phyloP scores from a whole-genome alignment of 1,284 basidiomycete species.

The Leccinum ambiguum region DNA sequence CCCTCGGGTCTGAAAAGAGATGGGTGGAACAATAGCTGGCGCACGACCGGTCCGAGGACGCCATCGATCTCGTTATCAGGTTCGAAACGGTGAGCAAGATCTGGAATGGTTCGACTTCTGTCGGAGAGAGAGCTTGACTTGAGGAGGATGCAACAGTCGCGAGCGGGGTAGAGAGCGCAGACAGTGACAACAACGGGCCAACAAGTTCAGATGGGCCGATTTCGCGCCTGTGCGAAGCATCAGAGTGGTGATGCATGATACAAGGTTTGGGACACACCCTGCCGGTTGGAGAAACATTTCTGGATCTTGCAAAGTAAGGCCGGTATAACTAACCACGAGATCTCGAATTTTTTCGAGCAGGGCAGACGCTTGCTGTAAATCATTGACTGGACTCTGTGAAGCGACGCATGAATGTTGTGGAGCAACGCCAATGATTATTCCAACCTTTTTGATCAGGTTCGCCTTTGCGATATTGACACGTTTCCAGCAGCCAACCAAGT shows the following conservation, averaged over 20 bases:
- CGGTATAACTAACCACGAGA: constrained; percentile 88
- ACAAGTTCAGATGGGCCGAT: constrained; percentile 80
- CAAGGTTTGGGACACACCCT: constrained; percentile 49
- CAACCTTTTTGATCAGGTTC: constrained; percentile 61
- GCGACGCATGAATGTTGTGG: constrained; percentile 3
- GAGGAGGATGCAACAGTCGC: constrained; percentile 15
- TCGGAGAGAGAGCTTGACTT: constrained; percentile 37
- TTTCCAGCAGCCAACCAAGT: constrained; percentile 91
- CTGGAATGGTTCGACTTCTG: constrained; percentile 69
- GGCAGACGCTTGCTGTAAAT: constrained; percentile 59
- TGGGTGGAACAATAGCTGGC: constrained; percentile 57
- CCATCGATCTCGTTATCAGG: constrained; percentile 56
- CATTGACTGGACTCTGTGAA: constrained; percentile 53
- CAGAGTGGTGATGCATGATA: constrained; percentile 5
- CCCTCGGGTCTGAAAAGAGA: constrained; percentile 65
- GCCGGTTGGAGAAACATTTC: constrained; percentile 91
- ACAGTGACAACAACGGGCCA: constrained; percentile 70
- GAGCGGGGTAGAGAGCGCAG: constrained; percentile 58
- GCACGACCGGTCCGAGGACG: constrained; percentile 60
- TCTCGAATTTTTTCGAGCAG: constrained; percentile 75
- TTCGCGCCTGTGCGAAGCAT: constrained; percentile 47
- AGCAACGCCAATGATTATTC: background rate
- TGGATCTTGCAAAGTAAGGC: constrained; percentile 88
- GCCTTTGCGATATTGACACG: constrained; percentile 63
- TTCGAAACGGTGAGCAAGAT: constrained; percentile 69